These are phyloP conservation scores for Sugiyamaella grinbergsii DNA, from an alignment of 1,139 yeast species.

Conservation along the genomic window DNA sequence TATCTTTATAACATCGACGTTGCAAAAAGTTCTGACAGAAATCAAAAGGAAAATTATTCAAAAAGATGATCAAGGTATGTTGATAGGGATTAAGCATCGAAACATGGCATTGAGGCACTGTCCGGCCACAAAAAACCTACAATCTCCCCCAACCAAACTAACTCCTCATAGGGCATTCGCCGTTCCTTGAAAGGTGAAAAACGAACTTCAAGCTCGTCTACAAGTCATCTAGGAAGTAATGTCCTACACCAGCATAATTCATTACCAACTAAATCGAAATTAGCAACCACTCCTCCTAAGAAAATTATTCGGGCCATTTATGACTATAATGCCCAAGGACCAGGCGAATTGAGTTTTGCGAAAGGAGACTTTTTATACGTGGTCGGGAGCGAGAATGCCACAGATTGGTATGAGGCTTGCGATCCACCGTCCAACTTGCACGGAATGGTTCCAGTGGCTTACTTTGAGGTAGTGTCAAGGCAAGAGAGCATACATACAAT, in stretches of 20 bases:
- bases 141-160: not conserved
- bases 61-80: no score
- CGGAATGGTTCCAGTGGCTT: slow-evolving; percentile 86
- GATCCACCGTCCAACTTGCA: slow-evolving; percentile 76
- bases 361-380: slow-evolving; percentile 92
- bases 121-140: not conserved
- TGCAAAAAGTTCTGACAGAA: no score
- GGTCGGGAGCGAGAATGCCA: slow-evolving; percentile 58
- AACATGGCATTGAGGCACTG: not conserved
- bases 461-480: slow-evolving; percentile 78
- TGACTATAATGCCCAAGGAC: slow-evolving; percentile 76
- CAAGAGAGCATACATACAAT: slow-evolving; percentile 46
- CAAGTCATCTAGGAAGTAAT: not conserved
- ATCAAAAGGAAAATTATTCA: no score
- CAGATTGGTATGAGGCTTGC: slow-evolving; percentile 85
- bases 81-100: no score
- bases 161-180: slow-evolving; percentile 36
- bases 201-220: slow-evolving; percentile 31
- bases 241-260: slow-evolving; percentile 13
- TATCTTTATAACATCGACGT: no score
- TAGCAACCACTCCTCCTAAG: slow-evolving; percentile 55
- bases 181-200: slow-evolving; percentile 43
- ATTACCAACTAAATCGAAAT: slow-evolving; percentile 25
- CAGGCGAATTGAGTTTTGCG: slow-evolving; percentile 74
- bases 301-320: slow-evolving; percentile 82